phyloP scores from a whole-genome alignment of 805 yeast species.

The Kluyveromyces lactis region DNA sequence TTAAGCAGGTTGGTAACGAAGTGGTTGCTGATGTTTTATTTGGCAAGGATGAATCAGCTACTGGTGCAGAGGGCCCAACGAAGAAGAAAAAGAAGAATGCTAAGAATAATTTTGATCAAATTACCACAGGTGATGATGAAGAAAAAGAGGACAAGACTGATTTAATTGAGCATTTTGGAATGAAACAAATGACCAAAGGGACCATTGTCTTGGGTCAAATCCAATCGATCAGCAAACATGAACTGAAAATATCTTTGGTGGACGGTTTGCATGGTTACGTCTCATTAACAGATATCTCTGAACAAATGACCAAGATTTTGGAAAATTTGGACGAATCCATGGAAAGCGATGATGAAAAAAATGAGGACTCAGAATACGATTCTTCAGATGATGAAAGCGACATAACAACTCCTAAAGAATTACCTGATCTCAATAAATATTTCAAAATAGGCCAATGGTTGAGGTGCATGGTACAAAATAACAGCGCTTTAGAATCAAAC shows the following conservation, averaged over 20 bases:
- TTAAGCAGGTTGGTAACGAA: constrained; percentile 86
- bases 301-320: constrained; percentile 46
- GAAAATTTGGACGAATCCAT: constrained; percentile 48
- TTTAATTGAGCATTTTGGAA: constrained; percentile 54
- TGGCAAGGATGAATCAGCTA: constrained; percentile 28
- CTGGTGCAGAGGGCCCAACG: constrained; percentile 22
- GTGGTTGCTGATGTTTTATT: constrained; percentile 83
- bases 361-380: constrained; percentile 29
- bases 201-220: constrained; percentile 73
- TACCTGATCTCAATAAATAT: constrained; percentile 47
- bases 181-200: constrained; percentile 62
- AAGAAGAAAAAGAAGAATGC: constrained; percentile 35
- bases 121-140: constrained; percentile 15
- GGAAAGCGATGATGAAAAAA: constrained; percentile 36
- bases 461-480: constrained; percentile 65
- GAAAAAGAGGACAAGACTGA: constrained; percentile 28
- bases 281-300: constrained; percentile 65
- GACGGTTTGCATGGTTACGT: constrained; percentile 75
- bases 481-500: constrained; percentile 34
- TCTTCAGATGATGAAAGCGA: constrained; percentile 22
- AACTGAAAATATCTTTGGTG: constrained; percentile 63
- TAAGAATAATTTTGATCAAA: constrained; percentile 19
- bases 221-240: constrained; percentile 48
- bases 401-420: constrained; percentile 27
- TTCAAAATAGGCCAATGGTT: constrained; percentile 80